phyloP scores from a whole-genome alignment of 2,329 filamentous ascomycete species.

The Talaromyces marneffei region DNA sequence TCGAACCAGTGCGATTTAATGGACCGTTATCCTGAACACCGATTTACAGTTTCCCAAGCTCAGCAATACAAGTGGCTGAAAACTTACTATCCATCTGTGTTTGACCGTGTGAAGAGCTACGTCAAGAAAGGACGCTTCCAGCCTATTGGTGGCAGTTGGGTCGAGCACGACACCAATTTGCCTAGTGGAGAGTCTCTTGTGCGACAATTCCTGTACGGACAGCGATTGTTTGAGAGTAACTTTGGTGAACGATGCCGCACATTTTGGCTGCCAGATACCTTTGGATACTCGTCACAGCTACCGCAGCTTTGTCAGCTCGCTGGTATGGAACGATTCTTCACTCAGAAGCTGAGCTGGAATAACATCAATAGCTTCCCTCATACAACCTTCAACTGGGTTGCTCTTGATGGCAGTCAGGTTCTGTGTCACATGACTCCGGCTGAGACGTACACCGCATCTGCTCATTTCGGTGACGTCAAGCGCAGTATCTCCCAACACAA shows the following conservation, averaged over 20 bases:
- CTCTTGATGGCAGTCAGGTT: constrained; percentile 90
- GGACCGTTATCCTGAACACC: constrained; percentile 88
- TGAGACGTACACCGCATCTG: constrained; percentile 91
- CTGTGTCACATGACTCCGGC: constrained; percentile 95
- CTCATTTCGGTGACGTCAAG: constrained; percentile 89
- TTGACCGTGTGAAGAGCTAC: constrained; percentile 84
- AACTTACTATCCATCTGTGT: constrained; percentile 77
- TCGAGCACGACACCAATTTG: constrained; percentile 97
- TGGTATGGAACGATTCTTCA: constrained; percentile 96
- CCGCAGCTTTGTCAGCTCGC: constrained; percentile 88
- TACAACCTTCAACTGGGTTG: constrained; percentile 98
- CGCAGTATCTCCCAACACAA: constrained; percentile 90
- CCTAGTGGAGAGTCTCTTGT: constrained; percentile 91
- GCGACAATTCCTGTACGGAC: constrained; percentile 90
- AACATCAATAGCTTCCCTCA: constrained; percentile 99
- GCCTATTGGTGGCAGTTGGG: constrained; percentile 95
- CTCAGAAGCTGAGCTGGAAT: constrained; percentile 98
- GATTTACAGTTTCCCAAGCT: constrained; percentile 87
- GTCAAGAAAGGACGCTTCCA: constrained; percentile 88
- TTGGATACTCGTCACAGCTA: constrained; percentile 92
- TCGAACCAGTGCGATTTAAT: constrained; percentile 93
- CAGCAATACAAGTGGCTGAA: constrained; percentile 99
- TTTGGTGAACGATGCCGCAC: constrained; percentile 85
- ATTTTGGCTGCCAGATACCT: constrained; percentile 97
- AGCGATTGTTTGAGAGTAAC: constrained; percentile 87